Percentiles rank a stretch among this genome's conserved stretches.
Evolutionary conservation across 2,329 filamentous ascomycete species (phyloP).

Genomic region (Rhinocladiella mackenziei): DNA sequence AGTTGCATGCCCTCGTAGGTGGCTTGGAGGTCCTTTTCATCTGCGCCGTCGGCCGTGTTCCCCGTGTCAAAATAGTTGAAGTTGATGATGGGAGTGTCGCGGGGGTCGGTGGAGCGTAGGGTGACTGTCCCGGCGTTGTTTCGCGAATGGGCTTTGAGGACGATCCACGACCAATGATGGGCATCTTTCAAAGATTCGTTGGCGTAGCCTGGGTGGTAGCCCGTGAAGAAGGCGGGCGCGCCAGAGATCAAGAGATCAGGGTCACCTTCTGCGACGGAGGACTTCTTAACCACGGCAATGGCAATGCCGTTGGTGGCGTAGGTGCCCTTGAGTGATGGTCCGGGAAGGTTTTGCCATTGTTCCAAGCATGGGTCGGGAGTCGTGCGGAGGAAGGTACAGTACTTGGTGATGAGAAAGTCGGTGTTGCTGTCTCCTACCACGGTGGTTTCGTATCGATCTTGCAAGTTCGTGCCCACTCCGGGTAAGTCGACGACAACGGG

Average conservation of each 20-base stretch:
- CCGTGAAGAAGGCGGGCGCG: conserved; percentile 52
- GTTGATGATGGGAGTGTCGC: conserved; percentile 60
- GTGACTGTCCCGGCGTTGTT: conserved; percentile 61
- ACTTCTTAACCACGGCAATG: conserved; percentile 31
- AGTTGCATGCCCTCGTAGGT: conserved; percentile 55
- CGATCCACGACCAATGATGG: conserved; percentile 45
- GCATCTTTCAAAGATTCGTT: conserved; percentile 42
- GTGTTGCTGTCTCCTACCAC: conserved; percentile 44
- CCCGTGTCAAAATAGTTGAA: conserved; percentile 58
- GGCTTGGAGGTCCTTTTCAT: conserved; percentile 51
- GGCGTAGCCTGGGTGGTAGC: conserved; percentile 54
- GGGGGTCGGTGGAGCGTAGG: conserved; percentile 59
- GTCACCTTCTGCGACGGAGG: conserved; percentile 40
- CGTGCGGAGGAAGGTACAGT: conserved; percentile 34
- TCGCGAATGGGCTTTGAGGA: conserved; percentile 60
- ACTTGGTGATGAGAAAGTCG: conserved; percentile 34
- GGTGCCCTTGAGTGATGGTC: conserved; percentile 37
- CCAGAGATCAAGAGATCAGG: conserved; percentile 56
- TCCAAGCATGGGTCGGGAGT: conserved; percentile 42
- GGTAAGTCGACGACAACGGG: conserved; percentile 52
- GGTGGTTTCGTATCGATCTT: conserved; percentile 54
- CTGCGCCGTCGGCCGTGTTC: conserved; percentile 39
- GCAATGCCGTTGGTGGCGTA: conserved; percentile 53
- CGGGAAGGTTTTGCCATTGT: conserved; percentile 40
- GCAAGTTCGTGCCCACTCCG: conserved; percentile 61